Conservation (phyloP, 495 filamentous ascomycete genomes). For the Pseudomonodictys pantanalensis region DNA sequence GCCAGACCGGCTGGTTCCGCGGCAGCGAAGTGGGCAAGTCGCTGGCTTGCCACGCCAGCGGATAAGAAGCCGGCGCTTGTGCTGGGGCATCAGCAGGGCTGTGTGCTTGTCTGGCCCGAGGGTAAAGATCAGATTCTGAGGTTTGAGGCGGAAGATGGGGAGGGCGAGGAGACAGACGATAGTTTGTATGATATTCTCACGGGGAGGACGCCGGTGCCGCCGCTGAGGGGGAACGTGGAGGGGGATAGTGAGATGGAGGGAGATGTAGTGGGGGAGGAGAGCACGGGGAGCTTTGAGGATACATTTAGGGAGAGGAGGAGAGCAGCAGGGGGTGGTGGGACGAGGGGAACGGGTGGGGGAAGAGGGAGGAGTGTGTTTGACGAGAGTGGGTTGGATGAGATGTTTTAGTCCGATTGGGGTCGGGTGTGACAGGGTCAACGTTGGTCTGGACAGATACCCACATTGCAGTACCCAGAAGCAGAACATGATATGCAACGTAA, state of each 20-base stretch:
- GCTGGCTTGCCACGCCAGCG: slow-evolving; percentile 28
- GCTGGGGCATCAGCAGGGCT: slow-evolving; percentile 26
- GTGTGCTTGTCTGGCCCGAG: slow-evolving; percentile 34
- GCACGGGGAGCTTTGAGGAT: slow-evolving; percentile 32
- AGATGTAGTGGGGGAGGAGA: slow-evolving; percentile 11
- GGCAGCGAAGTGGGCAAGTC: slow-evolving; percentile 11
- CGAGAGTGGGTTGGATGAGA: slow-evolving; percentile 33
- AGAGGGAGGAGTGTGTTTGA: slow-evolving; percentile 20
- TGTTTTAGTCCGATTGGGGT: slow-evolving; percentile 26
- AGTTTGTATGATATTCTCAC: slow-evolving; percentile 40
- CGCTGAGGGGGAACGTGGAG: background rate
- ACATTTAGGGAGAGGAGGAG: slow-evolving; percentile 36
- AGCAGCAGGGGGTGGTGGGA: background rate
- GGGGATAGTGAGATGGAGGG: slow-evolving; percentile 8
- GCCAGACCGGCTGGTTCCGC: slow-evolving; percentile 16
- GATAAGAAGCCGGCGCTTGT: slow-evolving; percentile 30
- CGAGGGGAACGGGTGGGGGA: background rate
- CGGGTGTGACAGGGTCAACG: background rate
- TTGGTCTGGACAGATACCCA: no score
- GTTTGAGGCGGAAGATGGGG: slow-evolving; percentile 16
- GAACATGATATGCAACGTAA: no score
- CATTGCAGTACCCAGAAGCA: no score
- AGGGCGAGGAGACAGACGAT: slow-evolving; percentile 36
- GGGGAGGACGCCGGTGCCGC: slow-evolving; percentile 33
- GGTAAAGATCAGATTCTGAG: slow-evolving; percentile 30